Evolutionary conservation across 148 eudicot species (phyloP).

Genomic region (Fagopyrum homotropicum): DNA sequence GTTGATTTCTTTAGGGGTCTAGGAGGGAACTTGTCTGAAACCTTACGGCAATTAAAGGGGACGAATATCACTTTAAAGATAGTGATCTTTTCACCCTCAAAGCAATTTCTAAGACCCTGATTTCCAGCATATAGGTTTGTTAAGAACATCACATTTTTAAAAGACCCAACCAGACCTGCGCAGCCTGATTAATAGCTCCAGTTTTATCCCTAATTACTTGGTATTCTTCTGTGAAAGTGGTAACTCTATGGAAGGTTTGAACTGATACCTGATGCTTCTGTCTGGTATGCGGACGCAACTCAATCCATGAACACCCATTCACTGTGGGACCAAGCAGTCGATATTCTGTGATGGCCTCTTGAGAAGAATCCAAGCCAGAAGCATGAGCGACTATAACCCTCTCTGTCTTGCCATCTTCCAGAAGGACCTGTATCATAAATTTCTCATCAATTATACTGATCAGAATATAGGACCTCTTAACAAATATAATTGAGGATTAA

Average conservation of each 20-base stretch:
- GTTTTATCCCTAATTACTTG: background rate
- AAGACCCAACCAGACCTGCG: too few relatives aligned
- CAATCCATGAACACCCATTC: slow-evolving; percentile 95
- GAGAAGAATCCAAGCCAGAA: slow-evolving; percentile 66
- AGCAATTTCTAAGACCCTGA: too few relatives aligned
- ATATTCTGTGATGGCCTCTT: slow-evolving; percentile 87
- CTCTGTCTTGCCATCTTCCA: slow-evolving; percentile 86
- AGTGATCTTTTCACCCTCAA: too few relatives aligned
- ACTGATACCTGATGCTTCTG: slow-evolving; percentile 78
- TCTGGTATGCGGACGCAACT: slow-evolving; percentile 72
- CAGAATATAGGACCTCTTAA: background rate
- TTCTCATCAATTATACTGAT: background rate
- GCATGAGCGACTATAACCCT: slow-evolving; percentile 70
- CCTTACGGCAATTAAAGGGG: too few relatives aligned
- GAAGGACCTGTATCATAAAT: slow-evolving; percentile 46
- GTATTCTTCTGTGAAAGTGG: background rate
- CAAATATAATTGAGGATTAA: background rate
- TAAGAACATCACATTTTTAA: too few relatives aligned
- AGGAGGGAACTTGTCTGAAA: too few relatives aligned
- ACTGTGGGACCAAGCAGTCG: slow-evolving; percentile 89
- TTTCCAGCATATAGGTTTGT: too few relatives aligned
- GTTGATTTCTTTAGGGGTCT: too few relatives aligned
- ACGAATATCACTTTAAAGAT: too few relatives aligned
- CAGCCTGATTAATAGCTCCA: too few relatives aligned
- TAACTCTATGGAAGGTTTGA: background rate